Conservation (phyloP, 2,329 filamentous ascomycete genomes). For the Scedosporium aurantiacum region DNA sequence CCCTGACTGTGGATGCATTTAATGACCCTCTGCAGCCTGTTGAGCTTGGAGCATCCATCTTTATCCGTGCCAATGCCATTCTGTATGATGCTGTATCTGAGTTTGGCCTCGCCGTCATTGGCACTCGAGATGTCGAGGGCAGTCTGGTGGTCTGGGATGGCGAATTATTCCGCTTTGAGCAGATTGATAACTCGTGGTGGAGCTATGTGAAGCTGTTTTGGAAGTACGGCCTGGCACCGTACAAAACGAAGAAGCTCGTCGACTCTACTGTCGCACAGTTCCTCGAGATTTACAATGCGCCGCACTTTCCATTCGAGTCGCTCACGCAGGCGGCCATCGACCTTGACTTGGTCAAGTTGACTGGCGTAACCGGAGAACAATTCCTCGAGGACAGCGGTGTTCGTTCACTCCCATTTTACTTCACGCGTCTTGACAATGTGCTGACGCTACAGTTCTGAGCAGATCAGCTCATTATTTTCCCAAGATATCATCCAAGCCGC, state of each 20-base stretch:
- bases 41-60: slow-evolving; percentile 87
- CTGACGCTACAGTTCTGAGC: neutral
- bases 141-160: slow-evolving; percentile 80
- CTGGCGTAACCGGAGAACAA: slow-evolving; percentile 61
- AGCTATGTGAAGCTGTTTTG: slow-evolving; percentile 68
- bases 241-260: slow-evolving; percentile 62
- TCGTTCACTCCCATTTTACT: neutral
- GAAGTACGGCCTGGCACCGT: slow-evolving; percentile 73
- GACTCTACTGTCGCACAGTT: slow-evolving; percentile 62
- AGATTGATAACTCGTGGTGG: slow-evolving; percentile 61
- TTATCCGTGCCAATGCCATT: slow-evolving; percentile 75
- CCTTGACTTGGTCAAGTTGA: slow-evolving; percentile 55
- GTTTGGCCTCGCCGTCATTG: slow-evolving; percentile 56
- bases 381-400: slow-evolving; percentile 56
- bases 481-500: slow-evolving; percentile 80
- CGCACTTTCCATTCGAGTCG: slow-evolving; percentile 74
- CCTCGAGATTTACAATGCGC: slow-evolving; percentile 66
- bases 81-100: slow-evolving; percentile 60
- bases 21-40: slow-evolving; percentile 55
- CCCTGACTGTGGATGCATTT: slow-evolving; percentile 72
- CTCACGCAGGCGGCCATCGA: slow-evolving; percentile 58
- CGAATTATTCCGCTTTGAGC: slow-evolving; percentile 56
- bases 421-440: neutral
- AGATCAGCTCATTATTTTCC: slow-evolving; percentile 56
- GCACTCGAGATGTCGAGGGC: slow-evolving; percentile 32